Conservation (phyloP, 1,284 basidiomycete species). For the Apiotrichum veenhuisii region DNA sequence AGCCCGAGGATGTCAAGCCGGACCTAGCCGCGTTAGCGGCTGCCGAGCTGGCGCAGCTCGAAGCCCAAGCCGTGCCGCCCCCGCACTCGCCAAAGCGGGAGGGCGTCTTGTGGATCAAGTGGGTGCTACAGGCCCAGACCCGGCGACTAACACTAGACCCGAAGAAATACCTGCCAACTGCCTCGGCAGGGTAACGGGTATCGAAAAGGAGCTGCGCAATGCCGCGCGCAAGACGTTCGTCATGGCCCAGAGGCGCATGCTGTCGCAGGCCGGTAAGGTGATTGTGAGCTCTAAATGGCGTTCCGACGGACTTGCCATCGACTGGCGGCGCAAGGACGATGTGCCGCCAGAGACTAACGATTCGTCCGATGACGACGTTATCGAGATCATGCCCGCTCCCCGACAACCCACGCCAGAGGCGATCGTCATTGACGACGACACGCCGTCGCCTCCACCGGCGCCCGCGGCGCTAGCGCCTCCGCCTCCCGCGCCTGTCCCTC, state of each 20-base stretch:
- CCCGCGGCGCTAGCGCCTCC: not conserved
- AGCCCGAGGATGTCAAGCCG: not conserved
- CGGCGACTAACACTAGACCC: not conserved
- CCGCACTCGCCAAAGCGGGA: not conserved
- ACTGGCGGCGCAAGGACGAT: not conserved
- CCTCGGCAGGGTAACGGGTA: not conserved
- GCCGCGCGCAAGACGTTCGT: not conserved
- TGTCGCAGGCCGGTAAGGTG: not conserved
- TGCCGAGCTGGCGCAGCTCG: not conserved
- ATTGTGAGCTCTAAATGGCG: slow-evolving; percentile 5
- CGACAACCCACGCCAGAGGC: not conserved
- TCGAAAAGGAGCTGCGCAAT: not conserved
- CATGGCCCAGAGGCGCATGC: not conserved
- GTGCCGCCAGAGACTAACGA: not conserved
- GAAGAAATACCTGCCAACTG: not conserved
- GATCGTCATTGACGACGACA: not conserved
- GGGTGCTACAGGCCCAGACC: not conserved
- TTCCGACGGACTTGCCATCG: slow-evolving; percentile 4
- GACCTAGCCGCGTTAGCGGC: not conserved
- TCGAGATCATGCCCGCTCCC: not conserved
- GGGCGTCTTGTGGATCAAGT: slow-evolving; percentile 4
- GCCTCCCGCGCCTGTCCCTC: not conserved
- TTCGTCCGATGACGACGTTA: not conserved
- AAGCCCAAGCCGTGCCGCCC: not conserved
- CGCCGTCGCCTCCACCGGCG: not conserved